Evolutionary conservation across 192 early-diverging fungal genomes (phyloP), one percentile per base, ranked within the genome.

Genomic region (Podila clonocystis): DNA sequence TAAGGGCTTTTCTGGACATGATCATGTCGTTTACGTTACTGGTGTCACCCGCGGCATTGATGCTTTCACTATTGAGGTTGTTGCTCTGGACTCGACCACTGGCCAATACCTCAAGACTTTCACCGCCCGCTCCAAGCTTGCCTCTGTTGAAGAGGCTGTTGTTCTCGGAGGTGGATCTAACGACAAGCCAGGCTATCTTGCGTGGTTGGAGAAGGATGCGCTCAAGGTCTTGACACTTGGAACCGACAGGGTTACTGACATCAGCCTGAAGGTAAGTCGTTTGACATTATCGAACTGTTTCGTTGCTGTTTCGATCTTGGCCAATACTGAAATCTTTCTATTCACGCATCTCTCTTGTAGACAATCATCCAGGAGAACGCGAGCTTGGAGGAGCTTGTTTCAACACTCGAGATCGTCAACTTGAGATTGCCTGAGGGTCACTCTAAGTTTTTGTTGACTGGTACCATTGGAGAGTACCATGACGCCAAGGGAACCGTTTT

Each of bases 201-300:
- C 70, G 12, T 85, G 84, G 84, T 70, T 68, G 36, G 84, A 85
- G 65, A 50, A 65, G 28, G 67, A 72, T 26, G n/a, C 50, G 36
- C 49, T 85, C 38, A 82, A 82, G 41, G 72, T 75, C 28, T 65
- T 78, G 65, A 70, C 61, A 9, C 74, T 85, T 48, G 84, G 84
- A 60, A 74, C 72, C 1, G 62, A 72, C 29, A 63, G 29, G 41
- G 58, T 67, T 33, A 64, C 76, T 9, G 62, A 77, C 45, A 20
- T 67, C 41, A 58, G 49, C 20, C 59, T 77, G 66, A 60, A 71
- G 65, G 70, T 75, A 50, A 22, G 49, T 11, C 22, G 9, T 36
- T 28, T 12, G 20, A n/a, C 29, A 48, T 30, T 45, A 4, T 12
- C 15, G 15, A 30, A 5, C 34, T 29, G n/a, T 15, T 22, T 9